Evolutionary conservation across 2,329 filamentous ascomycete genomes (phyloP).

Genomic region (Pseudogymnoascus sp.): DNA sequence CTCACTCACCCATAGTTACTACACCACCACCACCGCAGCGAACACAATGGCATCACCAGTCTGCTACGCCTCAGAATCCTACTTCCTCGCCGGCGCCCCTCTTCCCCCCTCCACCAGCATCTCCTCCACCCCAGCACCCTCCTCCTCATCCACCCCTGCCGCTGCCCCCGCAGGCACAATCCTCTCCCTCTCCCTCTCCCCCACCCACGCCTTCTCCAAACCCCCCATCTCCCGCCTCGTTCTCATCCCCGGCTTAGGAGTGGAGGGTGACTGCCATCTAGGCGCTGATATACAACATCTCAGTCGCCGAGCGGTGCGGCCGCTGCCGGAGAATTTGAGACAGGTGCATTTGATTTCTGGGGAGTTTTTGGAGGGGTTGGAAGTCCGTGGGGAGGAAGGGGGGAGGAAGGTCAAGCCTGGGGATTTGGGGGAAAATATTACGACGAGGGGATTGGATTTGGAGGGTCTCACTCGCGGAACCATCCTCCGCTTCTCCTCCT

Average conservation of each 20-base stretch:
- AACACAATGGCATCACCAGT: background rate
- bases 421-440: conserved; percentile 22
- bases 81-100: background rate
- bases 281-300: background rate
- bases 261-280: conserved; percentile 13
- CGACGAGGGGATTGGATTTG: conserved; percentile 16
- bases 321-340: conserved; percentile 4
- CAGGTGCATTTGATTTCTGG: conserved; percentile 13
- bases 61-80: background rate
- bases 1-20: background rate
- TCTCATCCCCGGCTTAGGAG: conserved; percentile 13
- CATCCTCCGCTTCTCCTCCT: conserved; percentile 15
- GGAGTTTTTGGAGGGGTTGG: background rate
- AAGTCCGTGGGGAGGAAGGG: background rate
- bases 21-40: background rate
- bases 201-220: conserved; percentile 14
- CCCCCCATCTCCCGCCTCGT: conserved; percentile 8
- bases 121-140: background rate
- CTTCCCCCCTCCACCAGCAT: background rate
- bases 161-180: background rate
- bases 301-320: background rate
- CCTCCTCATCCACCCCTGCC: background rate
- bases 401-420: conserved; percentile 11
- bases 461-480: conserved; percentile 13
- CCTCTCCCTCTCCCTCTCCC: conserved; percentile 12